Conservation (phyloP, 2,329 filamentous ascomycete genomes). For the Verticillium alfalfae region DNA sequence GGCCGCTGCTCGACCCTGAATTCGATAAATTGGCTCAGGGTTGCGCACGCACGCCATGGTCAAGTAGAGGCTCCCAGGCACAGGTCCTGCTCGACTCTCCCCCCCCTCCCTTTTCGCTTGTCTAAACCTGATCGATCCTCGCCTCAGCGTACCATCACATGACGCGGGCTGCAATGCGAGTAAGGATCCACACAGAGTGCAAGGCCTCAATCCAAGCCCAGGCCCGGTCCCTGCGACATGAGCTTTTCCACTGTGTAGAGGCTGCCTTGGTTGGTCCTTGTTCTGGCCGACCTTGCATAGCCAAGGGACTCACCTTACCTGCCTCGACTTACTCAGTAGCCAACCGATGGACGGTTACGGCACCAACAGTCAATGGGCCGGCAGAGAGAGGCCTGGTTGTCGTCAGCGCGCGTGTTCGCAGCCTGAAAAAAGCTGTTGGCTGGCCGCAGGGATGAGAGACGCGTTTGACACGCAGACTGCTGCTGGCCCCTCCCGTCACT, state of each 20-base stretch:
- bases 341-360: not conserved
- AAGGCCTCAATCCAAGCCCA: not conserved
- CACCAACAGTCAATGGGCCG: not conserved
- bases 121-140: not conserved
- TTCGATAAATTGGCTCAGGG: too few relatives aligned
- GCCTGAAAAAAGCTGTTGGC: not conserved
- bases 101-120: not conserved
- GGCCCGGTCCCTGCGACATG: not conserved
- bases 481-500: not conserved
- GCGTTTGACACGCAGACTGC: not conserved
- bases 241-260: too few relatives aligned
- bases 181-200: not conserved
- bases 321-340: not conserved
- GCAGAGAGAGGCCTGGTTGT: not conserved
- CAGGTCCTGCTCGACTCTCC: not conserved
- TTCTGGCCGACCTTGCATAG: too few relatives aligned
- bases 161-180: slow-evolving; percentile 4
- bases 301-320: too few relatives aligned
- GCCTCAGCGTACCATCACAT: slow-evolving; percentile 2
- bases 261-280: not conserved
- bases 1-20: too few relatives aligned
- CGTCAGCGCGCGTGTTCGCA: not conserved
- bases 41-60: too few relatives aligned
- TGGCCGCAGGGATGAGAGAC: not conserved
- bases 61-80: not conserved